These are phyloP conservation scores for Ensete glaucum DNA, from an alignment of 176 grass and related monocot species.

Conservation along the genomic window DNA sequence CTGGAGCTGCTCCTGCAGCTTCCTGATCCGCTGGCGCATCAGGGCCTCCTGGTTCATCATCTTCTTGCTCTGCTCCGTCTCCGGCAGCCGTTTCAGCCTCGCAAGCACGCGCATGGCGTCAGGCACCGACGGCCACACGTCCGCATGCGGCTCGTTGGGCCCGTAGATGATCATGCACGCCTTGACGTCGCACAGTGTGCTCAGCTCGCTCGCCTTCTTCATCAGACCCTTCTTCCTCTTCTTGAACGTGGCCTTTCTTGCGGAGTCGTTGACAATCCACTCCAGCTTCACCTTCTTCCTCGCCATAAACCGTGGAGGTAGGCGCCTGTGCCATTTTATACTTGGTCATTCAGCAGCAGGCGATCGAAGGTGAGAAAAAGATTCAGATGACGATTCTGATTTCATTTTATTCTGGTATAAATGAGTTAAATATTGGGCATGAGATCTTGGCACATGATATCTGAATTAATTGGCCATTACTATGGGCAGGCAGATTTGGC, in stretches of 20 bases:
- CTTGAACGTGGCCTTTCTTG: neutral
- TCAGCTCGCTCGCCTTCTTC: slow-evolving; percentile 21
- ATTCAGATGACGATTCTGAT: neutral
- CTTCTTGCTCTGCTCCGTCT: slow-evolving; percentile 41
- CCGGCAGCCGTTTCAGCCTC: slow-evolving; percentile 32
- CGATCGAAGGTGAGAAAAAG: neutral
- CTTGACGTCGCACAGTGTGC: slow-evolving; percentile 19
- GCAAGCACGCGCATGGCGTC: slow-evolving; percentile 8
- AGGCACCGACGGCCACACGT: slow-evolving; percentile 23
- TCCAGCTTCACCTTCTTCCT: slow-evolving; percentile 17
- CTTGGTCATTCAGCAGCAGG: neutral
- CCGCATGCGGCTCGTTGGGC: neutral
- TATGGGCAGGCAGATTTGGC: neutral
- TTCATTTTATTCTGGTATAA: neutral
- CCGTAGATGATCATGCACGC: slow-evolving; percentile 12
- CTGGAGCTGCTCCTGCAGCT: slow-evolving; percentile 30
- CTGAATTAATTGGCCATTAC: neutral
- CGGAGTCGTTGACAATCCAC: slow-evolving; percentile 5
- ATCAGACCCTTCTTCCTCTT: slow-evolving; percentile 14
- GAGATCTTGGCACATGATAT: neutral
- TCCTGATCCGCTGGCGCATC: slow-evolving; percentile 24
- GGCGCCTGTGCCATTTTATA: neutral
- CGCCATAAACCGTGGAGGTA: neutral
- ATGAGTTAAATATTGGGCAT: neutral
- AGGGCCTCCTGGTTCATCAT: slow-evolving; percentile 41